These are phyloP conservation scores for Rhizomucor pusillus DNA, from an alignment of 371 early-diverging fungal genomes.

Conservation along the genomic window DNA sequence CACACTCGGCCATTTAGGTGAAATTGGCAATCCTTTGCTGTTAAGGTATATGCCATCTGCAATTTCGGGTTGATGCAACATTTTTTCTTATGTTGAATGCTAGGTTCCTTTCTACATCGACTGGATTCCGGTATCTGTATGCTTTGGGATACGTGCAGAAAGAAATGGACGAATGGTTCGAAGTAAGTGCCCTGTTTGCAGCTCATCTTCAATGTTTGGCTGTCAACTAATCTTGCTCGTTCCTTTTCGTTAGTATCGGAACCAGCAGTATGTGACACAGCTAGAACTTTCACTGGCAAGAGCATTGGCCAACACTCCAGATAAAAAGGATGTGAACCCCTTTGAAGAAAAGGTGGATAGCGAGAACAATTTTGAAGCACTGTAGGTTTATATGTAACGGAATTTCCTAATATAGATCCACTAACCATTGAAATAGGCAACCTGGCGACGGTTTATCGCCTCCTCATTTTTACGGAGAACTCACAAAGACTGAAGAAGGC, in stretches of 20 bases:
- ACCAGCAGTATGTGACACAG: conserved; percentile 76
- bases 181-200: conserved; percentile 61
- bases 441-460: conserved; percentile 55
- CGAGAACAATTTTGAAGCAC: conserved; percentile 41
- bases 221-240: too few species aligned
- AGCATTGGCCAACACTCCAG: conserved; percentile 53
- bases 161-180: conserved; percentile 84
- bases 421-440: conserved; percentile 25
- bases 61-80: too few species aligned
- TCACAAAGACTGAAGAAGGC: conserved; percentile 80
- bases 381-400: conserved; percentile 21
- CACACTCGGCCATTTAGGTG: conserved; percentile 72
- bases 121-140: conserved; percentile 70
- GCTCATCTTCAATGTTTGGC: too few species aligned
- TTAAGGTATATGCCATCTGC: conserved; percentile 47
- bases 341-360: conserved; percentile 53
- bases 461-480: conserved; percentile 83
- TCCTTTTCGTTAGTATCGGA: conserved; percentile 60
- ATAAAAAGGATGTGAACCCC: conserved; percentile 37
- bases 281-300: conserved; percentile 73
- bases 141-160: conserved; percentile 72
- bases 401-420: neutral
- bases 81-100: neutral
- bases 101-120: conserved; percentile 67
- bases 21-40: conserved; percentile 67